Evolutionary conservation across 2,329 filamentous ascomycete species (phyloP).

Genomic region (Uncinocarpus reesii): DNA sequence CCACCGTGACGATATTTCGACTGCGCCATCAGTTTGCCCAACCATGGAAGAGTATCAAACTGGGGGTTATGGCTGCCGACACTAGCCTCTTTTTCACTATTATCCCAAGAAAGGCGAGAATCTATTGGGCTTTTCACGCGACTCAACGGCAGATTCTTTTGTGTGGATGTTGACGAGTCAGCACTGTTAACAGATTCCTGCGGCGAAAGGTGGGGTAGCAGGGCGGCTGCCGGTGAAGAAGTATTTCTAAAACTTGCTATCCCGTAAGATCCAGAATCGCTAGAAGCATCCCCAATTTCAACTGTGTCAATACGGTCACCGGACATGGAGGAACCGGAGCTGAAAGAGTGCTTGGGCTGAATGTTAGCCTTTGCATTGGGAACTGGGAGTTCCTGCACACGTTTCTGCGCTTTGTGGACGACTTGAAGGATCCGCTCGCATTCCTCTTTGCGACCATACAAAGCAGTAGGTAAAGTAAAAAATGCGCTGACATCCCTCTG

Average conservation of each 20-base stretch:
- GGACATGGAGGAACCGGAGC: slow-evolving; percentile 45
- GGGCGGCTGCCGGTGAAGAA: slow-evolving; percentile 15
- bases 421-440: slow-evolving; percentile 59
- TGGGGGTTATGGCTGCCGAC: slow-evolving; percentile 1
- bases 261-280: slow-evolving; percentile 42
- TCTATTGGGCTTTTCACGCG: slow-evolving; percentile 32
- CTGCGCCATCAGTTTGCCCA: slow-evolving; percentile 34
- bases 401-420: slow-evolving; percentile 64
- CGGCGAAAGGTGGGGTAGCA: slow-evolving; percentile 23
- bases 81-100: slow-evolving; percentile 29
- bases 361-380: slow-evolving; percentile 24
- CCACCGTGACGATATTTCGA: slow-evolving; percentile 43
- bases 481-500: slow-evolving; percentile 85
- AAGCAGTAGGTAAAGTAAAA: slow-evolving; percentile 70
- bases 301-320: slow-evolving; percentile 41
- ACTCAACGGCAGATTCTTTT: slow-evolving; percentile 21
- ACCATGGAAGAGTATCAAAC: slow-evolving; percentile 14
- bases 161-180: slow-evolving; percentile 28
- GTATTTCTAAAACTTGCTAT: slow-evolving; percentile 29
- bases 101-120: slow-evolving; percentile 29
- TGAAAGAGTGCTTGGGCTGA: slow-evolving; percentile 40
- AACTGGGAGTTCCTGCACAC: slow-evolving; percentile 40
- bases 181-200: slow-evolving; percentile 30
- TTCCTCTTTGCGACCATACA: slow-evolving; percentile 71
- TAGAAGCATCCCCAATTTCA: slow-evolving; percentile 45